These are phyloP conservation scores for Chenopodium suecicum DNA, from an alignment of 148 eudicot genomes.

Conservation along the genomic window DNA sequence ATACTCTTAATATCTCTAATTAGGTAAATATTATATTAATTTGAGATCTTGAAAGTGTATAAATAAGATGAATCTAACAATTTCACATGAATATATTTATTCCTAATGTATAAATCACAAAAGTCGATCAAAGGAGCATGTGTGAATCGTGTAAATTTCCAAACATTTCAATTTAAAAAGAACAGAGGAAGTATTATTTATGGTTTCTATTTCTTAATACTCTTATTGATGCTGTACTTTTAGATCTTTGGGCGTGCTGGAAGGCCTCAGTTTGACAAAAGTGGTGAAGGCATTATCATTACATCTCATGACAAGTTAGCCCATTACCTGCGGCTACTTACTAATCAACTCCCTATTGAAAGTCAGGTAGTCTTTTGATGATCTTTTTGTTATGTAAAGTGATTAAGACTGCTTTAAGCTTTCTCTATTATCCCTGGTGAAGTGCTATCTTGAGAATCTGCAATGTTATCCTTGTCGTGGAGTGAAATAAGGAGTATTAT, in stretches of 20 bases:
- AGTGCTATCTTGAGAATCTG: not conserved
- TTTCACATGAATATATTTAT: too few relatives aligned
- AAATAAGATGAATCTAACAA: too few relatives aligned
- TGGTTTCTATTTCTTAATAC: conserved; percentile 2
- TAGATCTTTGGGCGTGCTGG: conserved; percentile 99
- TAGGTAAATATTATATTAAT: too few relatives aligned
- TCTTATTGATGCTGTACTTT: conserved; percentile 9
- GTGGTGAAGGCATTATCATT: conserved; percentile 99
- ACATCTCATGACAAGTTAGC: conserved; percentile 90
- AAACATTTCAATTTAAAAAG: too few relatives aligned
- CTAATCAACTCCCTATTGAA: conserved; percentile 98
- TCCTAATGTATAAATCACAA: too few relatives aligned
- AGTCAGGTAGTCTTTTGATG: conserved; percentile 62
- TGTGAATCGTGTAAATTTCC: too few relatives aligned
- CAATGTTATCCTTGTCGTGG: not conserved
- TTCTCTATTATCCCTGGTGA: not conserved
- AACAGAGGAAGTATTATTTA: too few relatives aligned
- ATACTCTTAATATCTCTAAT: too few relatives aligned
- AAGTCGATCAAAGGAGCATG: too few relatives aligned
- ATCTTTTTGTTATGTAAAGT: not conserved
- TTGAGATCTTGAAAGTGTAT: too few relatives aligned
- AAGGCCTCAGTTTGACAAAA: conserved; percentile 98
- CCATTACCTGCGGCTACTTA: conserved; percentile 82
- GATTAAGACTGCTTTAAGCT: not conserved
- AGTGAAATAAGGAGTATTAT: not conserved